Percentiles rank a stretch among this genome's conserved stretches.
Conservation (phyloP, 2,329 filamentous ascomycete species). For the Claviceps digitariae region DNA sequence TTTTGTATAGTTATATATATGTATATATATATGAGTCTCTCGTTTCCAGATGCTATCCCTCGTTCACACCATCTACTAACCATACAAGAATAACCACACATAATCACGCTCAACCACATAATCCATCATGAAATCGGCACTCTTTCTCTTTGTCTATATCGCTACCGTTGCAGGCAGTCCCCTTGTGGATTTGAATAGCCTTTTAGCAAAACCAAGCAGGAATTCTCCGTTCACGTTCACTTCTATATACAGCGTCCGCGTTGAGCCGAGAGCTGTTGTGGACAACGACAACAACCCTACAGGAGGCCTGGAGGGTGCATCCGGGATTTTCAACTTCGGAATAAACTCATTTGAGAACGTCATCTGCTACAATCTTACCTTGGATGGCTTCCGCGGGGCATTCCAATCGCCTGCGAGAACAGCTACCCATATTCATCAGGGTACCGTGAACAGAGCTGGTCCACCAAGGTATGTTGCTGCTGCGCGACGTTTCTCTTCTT, state of each 20-base stretch:
- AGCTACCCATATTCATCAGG: conserved; percentile 37
- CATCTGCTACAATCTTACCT: conserved; percentile 30
- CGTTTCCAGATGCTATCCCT: too few relatives aligned
- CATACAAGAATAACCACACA: neutral
- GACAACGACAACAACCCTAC: conserved; percentile 9
- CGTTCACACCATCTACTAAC: neutral
- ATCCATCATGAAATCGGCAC: neutral
- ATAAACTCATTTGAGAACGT: conserved; percentile 31
- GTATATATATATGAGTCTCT: too few relatives aligned
- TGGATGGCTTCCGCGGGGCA: conserved; percentile 33
- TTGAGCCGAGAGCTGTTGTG: neutral
- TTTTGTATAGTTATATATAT: too few relatives aligned
- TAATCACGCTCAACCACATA: neutral
- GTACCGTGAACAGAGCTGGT: conserved; percentile 27
- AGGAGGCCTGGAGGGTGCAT: conserved; percentile 28
- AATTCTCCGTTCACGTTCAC: neutral
- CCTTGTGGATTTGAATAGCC: neutral
- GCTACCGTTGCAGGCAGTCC: neutral
- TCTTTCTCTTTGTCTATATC: neutral
- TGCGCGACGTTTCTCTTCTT: too few relatives aligned
- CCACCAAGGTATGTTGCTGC: conserved; percentile 8
- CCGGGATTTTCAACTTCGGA: conserved; percentile 37
- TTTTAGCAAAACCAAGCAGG: neutral
- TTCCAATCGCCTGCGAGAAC: conserved; percentile 36
- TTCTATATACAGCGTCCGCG: neutral